These are phyloP conservation scores for Phalaenopsis equestris DNA, from an alignment of 106 monocot species.

Conservation along the genomic window DNA sequence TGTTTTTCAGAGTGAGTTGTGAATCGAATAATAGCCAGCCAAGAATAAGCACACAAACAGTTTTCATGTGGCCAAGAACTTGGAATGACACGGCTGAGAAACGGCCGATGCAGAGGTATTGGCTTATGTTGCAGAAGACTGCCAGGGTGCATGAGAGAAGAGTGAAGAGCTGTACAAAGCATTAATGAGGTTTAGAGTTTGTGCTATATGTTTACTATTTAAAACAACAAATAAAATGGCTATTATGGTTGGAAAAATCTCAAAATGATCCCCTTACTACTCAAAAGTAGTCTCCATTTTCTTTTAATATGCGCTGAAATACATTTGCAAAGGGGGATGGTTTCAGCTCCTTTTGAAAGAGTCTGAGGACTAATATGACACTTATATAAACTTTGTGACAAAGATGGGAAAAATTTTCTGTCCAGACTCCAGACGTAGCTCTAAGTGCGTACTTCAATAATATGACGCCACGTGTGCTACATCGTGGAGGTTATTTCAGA, in stretches of 20 bases:
- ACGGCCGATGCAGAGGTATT: conserved; percentile 28
- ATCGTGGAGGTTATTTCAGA: too few species aligned
- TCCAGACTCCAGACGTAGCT: too few species aligned
- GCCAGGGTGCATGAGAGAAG: conserved; percentile 19
- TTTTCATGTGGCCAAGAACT: conserved; percentile 28
- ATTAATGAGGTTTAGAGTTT: not conserved
- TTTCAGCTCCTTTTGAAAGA: too few species aligned
- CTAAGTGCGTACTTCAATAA: too few species aligned
- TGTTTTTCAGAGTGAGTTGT: conserved; percentile 21
- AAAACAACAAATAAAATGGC: not conserved
- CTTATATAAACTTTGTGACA: too few species aligned
- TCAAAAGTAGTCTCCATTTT: too few species aligned
- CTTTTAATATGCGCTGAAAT: too few species aligned
- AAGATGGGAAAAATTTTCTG: too few species aligned
- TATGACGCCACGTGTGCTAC: too few species aligned
- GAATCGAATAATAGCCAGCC: conserved; percentile 28
- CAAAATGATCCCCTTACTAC: too few species aligned
- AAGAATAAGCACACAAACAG: conserved; percentile 23
- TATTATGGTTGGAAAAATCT: not conserved
- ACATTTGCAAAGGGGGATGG: too few species aligned
- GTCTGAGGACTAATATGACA: too few species aligned
- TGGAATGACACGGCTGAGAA: conserved; percentile 27
- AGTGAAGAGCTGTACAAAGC: conserved; percentile 18
- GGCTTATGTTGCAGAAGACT: conserved; percentile 29
- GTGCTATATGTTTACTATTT: not conserved